Percentiles rank a stretch among this genome's conserved stretches.
Evolutionary conservation across 495 filamentous ascomycete genomes (phyloP).

Genomic region (Chaetomium fimeti): DNA sequence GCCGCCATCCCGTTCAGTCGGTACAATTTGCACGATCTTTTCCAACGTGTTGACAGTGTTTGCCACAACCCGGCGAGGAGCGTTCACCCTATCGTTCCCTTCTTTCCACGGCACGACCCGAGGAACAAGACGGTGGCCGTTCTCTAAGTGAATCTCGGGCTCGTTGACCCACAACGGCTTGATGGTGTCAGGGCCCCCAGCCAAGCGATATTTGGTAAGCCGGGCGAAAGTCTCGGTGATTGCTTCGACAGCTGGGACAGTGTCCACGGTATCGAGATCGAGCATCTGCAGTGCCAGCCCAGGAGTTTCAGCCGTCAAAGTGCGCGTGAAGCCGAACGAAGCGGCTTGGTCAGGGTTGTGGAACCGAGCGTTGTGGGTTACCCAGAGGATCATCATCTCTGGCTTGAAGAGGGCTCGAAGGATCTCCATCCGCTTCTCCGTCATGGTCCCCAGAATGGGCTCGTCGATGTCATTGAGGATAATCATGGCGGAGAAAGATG

Average conservation of each 20-base stretch:
- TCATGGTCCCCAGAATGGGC: conserved; percentile 40
- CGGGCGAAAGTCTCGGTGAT: conserved; percentile 34
- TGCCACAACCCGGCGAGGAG: conserved; percentile 39
- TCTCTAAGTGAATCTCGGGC: conserved; percentile 40
- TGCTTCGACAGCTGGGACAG: conserved; percentile 10
- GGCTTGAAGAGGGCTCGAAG: conserved; percentile 40
- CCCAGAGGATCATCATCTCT: conserved; percentile 43
- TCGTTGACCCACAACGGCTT: conserved; percentile 37
- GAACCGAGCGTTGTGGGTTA: conserved; percentile 32
- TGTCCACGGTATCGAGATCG: conserved; percentile 38
- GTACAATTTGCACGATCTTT: conserved; percentile 31
- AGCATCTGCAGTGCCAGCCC: conserved; percentile 42
- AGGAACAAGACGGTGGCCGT: conserved; percentile 36
- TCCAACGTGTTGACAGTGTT: conserved; percentile 34
- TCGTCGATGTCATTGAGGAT: conserved; percentile 42
- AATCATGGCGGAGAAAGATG: conserved; percentile 34
- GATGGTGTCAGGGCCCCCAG: background rate
- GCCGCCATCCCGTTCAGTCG: background rate
- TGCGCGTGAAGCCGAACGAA: conserved; percentile 46
- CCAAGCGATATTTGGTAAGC: conserved; percentile 18
- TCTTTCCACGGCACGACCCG: conserved; percentile 42
- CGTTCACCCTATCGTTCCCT: conserved; percentile 41
- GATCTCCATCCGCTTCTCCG: conserved; percentile 30
- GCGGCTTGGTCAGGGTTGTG: conserved; percentile 41
- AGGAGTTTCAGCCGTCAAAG: conserved; percentile 43